Evolutionary conservation across 2,329 filamentous ascomycete genomes (phyloP), one percentile per base, ranked within the genome.

Genomic region (Cercospora canescens): DNA sequence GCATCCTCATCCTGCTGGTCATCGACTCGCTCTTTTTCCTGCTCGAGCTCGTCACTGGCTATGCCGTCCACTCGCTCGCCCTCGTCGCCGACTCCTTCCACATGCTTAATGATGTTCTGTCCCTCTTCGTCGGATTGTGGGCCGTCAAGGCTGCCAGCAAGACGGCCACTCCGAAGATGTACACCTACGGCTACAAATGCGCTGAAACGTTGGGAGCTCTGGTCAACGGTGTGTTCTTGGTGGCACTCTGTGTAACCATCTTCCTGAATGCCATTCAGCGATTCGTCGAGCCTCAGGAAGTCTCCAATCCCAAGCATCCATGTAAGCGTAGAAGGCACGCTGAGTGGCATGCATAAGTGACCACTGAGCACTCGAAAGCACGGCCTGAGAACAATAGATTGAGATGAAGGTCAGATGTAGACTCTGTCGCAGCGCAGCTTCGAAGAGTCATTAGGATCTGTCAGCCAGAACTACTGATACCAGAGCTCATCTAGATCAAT

Each of bases 81-180:
- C 86, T 99, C 66, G 93, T 96, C 76, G 95, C 95, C 62, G 95
- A 99, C 82, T 93, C 95, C 67, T 99, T 99, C 80, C 95, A 99
- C 81, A 99, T 99, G 95, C 85, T 99, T 67, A 99, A 99, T 83
- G 95, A 99, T 87, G 95, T 99, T 73, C 90, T 99, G 67, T 98
- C 95, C 1, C 84, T 99, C 14, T 86, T 90, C 64, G 94, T 99
- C 68, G 95, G 95, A 70, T 81, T 98, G 45, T 99, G 95, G 94
- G 95, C 95, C 61, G 95, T 99, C 62, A 92, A 90, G 69, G 91
- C 96, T 59, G 92, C 94, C 28, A 91, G 91, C 77, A 91, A 90
- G 0, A 96, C 93, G 8, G 63, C 65, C 6, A 64, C 68, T 11
- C 67, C 70, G 9, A 94, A 96, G 74, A 92, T 91, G 79, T 99